These are phyloP conservation scores for Handroanthus guayacan DNA, from an alignment of 257 asterid species.

Conservation along the genomic window DNA sequence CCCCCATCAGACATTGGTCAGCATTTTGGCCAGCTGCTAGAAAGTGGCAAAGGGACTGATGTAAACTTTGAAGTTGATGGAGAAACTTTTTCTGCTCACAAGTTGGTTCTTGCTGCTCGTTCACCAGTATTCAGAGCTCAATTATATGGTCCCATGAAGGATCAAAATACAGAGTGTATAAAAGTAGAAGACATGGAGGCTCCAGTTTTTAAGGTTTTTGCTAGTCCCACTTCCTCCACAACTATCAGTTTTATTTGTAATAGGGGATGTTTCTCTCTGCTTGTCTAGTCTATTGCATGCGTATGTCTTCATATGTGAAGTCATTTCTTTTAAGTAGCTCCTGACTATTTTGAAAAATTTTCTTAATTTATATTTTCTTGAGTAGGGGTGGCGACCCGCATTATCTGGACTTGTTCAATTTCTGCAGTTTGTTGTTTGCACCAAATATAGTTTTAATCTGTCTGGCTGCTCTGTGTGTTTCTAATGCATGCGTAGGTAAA, in stretches of 20 bases:
- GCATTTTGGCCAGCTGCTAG: conserved; percentile 86
- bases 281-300: not conserved
- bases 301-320: conserved; percentile 5
- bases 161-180: conserved; percentile 68
- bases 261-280: not conserved
- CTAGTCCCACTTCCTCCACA: conserved; percentile 15
- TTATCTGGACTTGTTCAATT: not conserved
- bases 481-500: not conserved
- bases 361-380: not conserved
- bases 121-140: conserved; percentile 97
- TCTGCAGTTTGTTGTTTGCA: not conserved
- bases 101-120: conserved; percentile 93
- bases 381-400: not conserved
- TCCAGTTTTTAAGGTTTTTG: conserved; percentile 82
- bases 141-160: conserved; percentile 96
- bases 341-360: not conserved
- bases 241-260: conserved; percentile 1
- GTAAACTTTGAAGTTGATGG: conserved; percentile 76
- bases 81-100: conserved; percentile 80
- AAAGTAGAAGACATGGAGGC: conserved; percentile 84
- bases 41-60: conserved; percentile 78
- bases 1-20: conserved; percentile 87
- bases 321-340: not conserved
- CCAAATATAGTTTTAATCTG: not conserved
- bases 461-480: not conserved